Evolutionary conservation across 495 filamentous ascomycete species (phyloP), one percentile per base, ranked within the genome.

Genomic region (Aspergillus leporis): DNA sequence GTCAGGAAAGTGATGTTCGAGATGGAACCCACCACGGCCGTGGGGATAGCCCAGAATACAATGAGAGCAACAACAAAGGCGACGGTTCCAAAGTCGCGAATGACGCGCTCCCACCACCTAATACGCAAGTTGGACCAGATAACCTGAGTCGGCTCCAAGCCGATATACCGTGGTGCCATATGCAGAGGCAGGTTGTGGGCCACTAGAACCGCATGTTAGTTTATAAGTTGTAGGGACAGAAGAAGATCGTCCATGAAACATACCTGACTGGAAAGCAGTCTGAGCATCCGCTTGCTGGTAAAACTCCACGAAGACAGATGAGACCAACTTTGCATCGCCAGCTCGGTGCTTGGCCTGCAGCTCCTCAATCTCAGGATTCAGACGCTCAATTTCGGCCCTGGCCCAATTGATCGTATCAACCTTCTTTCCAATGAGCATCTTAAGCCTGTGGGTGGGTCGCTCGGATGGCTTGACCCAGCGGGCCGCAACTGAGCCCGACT

Each of bases 1-100:
- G 78, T 85, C 45, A 98, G 75, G 52, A 78, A 81, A 66, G 82
- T 79, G 70, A 98, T 85, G 71, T 98, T 95, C 57, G 93, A 96
- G 66, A 98, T 88, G 18, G 81, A 60, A 78, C 90, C 93, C 55
- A 97, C 92, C 55, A 91, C 80, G 21, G 87, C 90, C 34, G 96
- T 91, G 4, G 94, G 94, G 58, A 98, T 90, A 19, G 76, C 72
- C 92, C 92, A 98, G 82, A 98, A 97, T 66, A 98, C 81, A 67
- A 98, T 91, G 74, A 97, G 73, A 21, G 81, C 90, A 25, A 74
- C 68, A 53, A 97, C 86, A 70, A 93, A 89, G 49, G 78, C 84
- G 46, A 87, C 74, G 12, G 90, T 88, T 14, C 77, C 81, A 53
- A 87, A 81, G 70, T 86, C 79, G 48, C 92, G 90, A 47, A 95